These are phyloP conservation scores for Phytophthora macrochlamydospora DNA, from an alignment of 352 stramenopile genomes.

Conservation along the genomic window DNA sequence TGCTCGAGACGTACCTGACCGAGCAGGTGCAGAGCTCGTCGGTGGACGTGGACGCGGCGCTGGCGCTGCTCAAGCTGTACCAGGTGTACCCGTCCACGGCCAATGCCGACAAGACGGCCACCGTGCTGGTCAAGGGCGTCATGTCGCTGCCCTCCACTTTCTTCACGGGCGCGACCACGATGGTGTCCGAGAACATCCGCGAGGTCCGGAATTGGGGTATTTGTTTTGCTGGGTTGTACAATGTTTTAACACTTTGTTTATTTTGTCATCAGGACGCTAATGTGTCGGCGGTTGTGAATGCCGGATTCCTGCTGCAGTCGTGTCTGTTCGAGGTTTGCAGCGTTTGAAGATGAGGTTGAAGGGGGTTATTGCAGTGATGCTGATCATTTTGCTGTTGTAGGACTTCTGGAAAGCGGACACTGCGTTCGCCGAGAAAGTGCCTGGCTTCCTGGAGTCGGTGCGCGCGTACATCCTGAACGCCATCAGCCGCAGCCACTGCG, in stretches of 20 bases:
- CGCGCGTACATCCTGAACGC: constrained; percentile 78
- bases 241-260: neutral
- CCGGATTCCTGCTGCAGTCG: constrained; percentile 78
- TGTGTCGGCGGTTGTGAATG: constrained; percentile 57
- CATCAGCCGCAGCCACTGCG: constrained; percentile 76
- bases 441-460: constrained; percentile 74
- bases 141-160: constrained; percentile 72
- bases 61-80: constrained; percentile 87
- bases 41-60: constrained; percentile 77
- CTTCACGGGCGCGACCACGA: constrained; percentile 74
- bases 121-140: constrained; percentile 76
- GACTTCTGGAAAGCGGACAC: constrained; percentile 83
- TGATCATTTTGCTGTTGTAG: constrained; percentile 8
- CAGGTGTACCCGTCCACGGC: constrained; percentile 64
- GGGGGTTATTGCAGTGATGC: neutral
- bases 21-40: constrained; percentile 71
- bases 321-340: constrained; percentile 65
- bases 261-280: constrained; percentile 51
- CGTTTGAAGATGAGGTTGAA: neutral
- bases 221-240: neutral
- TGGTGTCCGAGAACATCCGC: constrained; percentile 71
- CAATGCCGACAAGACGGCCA: constrained; percentile 66
- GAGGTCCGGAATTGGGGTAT: constrained; percentile 40
- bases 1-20: constrained; percentile 72
- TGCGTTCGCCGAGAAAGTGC: constrained; percentile 60